Base-by-base conservation (phyloP, 331 rosid genomes). In the Pyracantha coccinea region DNA sequence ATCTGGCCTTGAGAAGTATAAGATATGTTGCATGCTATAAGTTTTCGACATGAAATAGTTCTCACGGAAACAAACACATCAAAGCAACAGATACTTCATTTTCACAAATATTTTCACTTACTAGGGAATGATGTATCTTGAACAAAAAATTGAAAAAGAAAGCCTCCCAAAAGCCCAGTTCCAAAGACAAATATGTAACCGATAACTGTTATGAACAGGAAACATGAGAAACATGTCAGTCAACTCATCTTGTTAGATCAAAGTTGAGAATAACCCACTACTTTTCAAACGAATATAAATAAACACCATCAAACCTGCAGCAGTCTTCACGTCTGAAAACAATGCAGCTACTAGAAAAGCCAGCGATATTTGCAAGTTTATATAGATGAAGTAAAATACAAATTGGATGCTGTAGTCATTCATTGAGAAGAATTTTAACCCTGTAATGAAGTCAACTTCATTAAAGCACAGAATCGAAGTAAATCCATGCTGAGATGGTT, bases 371-470 rank as follows among this genome's bases (percentile, higher is more conserved):
- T 93, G 98, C 85, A 93, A 78, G 85, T 93, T 93, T 81, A 93
- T 80, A 57, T 84, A 93, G 82, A 87, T 69, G 83, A 89, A 87
- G 85, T 78, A 91, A 79, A 93, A 89, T 72, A 89, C 83, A n/a
- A 86, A 79, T 67, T 93, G 98, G 83, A 91, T 88, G 89, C 88
- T 85, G 89, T 93, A 91, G 83, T 82, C 91, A 74, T 93, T 93
- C 83, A 81, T 35, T 52, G 88, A 84, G 87, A 93, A 93, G 87
- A 91, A 79, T 33, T 88, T 88, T n/a, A 93, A 69, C 71, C 97
- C 98, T 93, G 94, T 71, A 81, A 81, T 12, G 77, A 78, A 55
- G 31, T 13, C 66, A 81, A 29, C 31, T 54, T 62, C 33, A 31
- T 38, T 63, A 71, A 61, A 58, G n/a, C n/a, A n/a, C n/a, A 50